Conservation (phyloP, 805 yeast genomes). For the Lipomyces orientalis region DNA sequence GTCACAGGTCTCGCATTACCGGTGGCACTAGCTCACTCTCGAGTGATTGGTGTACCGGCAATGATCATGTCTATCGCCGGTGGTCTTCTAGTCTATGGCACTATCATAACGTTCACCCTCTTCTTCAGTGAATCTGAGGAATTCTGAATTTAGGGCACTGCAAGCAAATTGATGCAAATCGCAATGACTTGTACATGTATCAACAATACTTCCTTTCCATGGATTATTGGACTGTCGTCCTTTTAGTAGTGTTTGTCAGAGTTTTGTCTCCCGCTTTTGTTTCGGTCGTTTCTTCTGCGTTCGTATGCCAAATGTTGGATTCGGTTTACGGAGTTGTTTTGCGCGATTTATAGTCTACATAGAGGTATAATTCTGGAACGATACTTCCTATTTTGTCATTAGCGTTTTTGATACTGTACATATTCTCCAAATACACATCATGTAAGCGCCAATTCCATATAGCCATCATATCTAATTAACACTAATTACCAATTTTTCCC, state of each 20-base stretch:
- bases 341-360: not conserved
- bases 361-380: not conserved
- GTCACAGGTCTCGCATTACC: conserved; percentile 80
- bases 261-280: not conserved
- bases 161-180: not conserved
- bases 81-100: conserved; percentile 80
- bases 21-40: conserved; percentile 73
- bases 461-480: conserved; percentile 9
- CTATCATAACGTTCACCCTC: conserved; percentile 80
- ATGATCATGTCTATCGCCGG: conserved; percentile 79
- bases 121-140: conserved; percentile 64
- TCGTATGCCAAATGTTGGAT: not conserved
- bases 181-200: not conserved
- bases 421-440: not conserved
- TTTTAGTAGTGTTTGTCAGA: not conserved
- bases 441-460: not conserved
- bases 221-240: not conserved
- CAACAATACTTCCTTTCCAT: not conserved
- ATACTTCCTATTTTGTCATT: not conserved
- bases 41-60: conserved; percentile 71
- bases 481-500: conserved; percentile 32
- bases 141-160: conserved; percentile 39
- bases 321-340: not conserved
- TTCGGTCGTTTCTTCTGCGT: not conserved
- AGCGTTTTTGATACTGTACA: conserved; percentile 4